These are phyloP conservation scores for Ensete glaucum DNA, from an alignment of 176 grass and related monocot genomes.

Conservation along the genomic window DNA sequence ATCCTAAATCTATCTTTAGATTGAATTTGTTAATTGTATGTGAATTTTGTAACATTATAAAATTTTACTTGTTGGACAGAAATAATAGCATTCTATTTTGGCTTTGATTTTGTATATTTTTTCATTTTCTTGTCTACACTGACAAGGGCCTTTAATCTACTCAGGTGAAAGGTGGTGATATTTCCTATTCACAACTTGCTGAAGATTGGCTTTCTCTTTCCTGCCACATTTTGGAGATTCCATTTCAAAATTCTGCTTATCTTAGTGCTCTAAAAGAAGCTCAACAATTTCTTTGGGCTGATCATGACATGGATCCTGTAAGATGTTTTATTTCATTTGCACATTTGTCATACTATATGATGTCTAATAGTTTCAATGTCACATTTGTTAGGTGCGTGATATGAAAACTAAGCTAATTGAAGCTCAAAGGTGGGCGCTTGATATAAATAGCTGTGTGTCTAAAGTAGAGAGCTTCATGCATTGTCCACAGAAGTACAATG, in stretches of 20 bases:
- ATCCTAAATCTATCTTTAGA: too few relatives aligned
- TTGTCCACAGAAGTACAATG: slow-evolving; percentile 23
- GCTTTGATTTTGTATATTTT: not conserved
- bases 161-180: slow-evolving; percentile 46
- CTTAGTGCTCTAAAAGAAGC: slow-evolving; percentile 50
- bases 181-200: slow-evolving; percentile 64
- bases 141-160: not conserved
- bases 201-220: slow-evolving; percentile 68
- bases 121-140: slow-evolving; percentile 8
- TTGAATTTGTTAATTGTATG: too few relatives aligned
- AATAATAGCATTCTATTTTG: not conserved
- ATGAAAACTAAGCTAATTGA: slow-evolving; percentile 50
- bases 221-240: slow-evolving; percentile 55
- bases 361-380: slow-evolving; percentile 22
- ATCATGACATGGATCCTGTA: slow-evolving; percentile 82
- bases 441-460: slow-evolving; percentile 39
- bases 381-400: slow-evolving; percentile 51
- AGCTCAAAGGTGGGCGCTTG: slow-evolving; percentile 52
- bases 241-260: slow-evolving; percentile 49
- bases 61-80: not conserved
- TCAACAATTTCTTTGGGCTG: slow-evolving; percentile 89
- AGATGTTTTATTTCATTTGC: slow-evolving; percentile 20
- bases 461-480: slow-evolving; percentile 41
- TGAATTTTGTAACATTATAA: not conserved
- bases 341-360: slow-evolving; percentile 5